Base-by-base conservation (phyloP, 805 yeast species). In the Clavispora santaluciae region DNA sequence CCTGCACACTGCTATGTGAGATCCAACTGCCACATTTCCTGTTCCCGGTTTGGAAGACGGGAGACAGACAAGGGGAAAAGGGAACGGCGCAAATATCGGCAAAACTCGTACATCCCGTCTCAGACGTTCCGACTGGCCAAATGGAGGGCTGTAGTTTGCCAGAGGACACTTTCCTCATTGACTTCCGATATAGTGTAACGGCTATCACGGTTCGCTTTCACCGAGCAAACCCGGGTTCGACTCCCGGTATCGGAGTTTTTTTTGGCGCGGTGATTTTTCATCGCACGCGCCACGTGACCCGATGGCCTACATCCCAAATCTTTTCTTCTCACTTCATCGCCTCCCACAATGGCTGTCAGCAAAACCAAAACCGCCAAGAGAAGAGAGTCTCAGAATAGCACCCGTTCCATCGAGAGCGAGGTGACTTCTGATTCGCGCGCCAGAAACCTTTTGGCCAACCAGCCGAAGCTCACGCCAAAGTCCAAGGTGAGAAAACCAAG, bases 211-310 rank as follows among this genome's bases (percentile, higher is more conserved):
- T 75, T 76, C 82, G 82, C 83, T 78, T 78, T 79, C 83, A 78
- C 84, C 82, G 83, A 76, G 83, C 81, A 79, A 68, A 72, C 77
- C 80, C 81, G 84, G 84, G 84, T 79, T 79, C 85, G 83, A 79
- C 82, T 77, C 84, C 84, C 85, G 81, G 86, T 72, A 78, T 77
- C 83, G 84, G 85, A 79, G 73, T 41, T 41, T 49, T 44, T 45
- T 47, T 52, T 42, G 12, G 20, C 20, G 31, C 31, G 31, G 16
- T 20, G 8, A 15, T 15, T 28, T 8, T 16, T n/a, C 15, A 25
- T 16, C 29, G 16, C 29, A 25, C 29, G 29, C 16, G 16, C 9
- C 31, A 28, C 31, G 31, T 28, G 31, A 28, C 31, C 20, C 31
- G 31, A 28, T 28, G 31, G 29, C 17, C 29, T 16, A 28, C 31